Percentiles rank a stretch among this genome's conserved stretches.
phyloP scores from a whole-genome alignment of 2,329 filamentous ascomycete species.

The Penicillium sp. region DNA sequence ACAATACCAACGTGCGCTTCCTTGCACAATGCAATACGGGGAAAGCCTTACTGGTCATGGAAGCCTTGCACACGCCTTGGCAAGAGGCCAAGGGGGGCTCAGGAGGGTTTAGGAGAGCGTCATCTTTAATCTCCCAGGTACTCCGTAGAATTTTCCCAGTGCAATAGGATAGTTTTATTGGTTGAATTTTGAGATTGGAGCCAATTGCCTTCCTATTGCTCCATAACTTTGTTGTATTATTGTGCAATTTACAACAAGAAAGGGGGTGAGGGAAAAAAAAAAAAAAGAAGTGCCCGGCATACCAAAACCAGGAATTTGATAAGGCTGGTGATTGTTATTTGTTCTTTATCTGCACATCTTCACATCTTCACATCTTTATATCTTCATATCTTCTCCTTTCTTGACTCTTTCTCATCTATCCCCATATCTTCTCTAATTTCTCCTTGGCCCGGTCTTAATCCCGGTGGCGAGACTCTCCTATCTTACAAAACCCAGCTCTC shows the following conservation, averaged over 20 bases:
- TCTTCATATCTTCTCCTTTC: background rate
- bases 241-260: background rate
- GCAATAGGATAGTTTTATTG: background rate
- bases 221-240: background rate
- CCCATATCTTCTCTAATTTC: background rate
- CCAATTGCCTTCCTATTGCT: background rate
- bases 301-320: constrained; percentile 8
- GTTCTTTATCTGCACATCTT: background rate
- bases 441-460: background rate
- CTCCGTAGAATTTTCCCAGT: background rate
- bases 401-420: background rate
- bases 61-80: background rate
- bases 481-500: background rate
- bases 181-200: background rate
- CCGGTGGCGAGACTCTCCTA: constrained; percentile 7
- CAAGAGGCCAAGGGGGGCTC: background rate
- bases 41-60: background rate
- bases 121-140: constrained; percentile 4
- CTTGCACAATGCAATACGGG: constrained; percentile 1
- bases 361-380: background rate
- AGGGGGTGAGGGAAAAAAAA: background rate
- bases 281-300: constrained; percentile 3
- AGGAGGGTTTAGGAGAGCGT: background rate
- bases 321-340: constrained; percentile 3
- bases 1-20: background rate